Evolutionary conservation across 768 basidiomycete species (phyloP).

Genomic region (Melanogaster broomeanus): DNA sequence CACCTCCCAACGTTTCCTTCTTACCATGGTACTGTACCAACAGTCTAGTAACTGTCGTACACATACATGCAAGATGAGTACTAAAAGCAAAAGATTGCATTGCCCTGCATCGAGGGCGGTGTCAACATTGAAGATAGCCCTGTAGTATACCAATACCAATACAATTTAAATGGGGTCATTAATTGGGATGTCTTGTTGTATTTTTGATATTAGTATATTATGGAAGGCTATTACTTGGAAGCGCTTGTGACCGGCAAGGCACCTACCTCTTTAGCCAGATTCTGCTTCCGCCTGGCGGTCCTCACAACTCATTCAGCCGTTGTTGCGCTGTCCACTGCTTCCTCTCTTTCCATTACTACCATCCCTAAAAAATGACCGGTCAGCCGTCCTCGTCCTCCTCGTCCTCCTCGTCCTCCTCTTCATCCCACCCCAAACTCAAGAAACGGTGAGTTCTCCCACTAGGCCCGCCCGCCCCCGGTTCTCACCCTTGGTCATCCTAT

Average conservation of each 20-base stretch:
- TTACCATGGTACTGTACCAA: too few species aligned
- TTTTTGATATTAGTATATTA: conserved; percentile 5
- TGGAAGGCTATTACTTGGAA: conserved; percentile 22
- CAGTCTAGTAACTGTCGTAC: neutral
- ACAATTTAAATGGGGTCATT: too few species aligned
- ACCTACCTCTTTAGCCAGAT: conserved; percentile 33
- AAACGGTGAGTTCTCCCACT: conserved; percentile 33
- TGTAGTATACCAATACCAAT: neutral
- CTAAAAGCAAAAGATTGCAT: too few species aligned
- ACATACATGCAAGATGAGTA: neutral
- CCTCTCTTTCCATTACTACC: conserved; percentile 41
- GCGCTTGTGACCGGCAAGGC: conserved; percentile 41
- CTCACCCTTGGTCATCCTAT: conserved; percentile 27
- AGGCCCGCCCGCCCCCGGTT: conserved; percentile 1
- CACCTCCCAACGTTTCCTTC: neutral
- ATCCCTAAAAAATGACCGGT: conserved; percentile 31
- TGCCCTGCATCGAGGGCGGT: too few species aligned
- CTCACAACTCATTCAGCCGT: conserved; percentile 39
- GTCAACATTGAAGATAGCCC: neutral
- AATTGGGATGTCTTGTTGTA: conserved; percentile 1
- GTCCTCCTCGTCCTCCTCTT: conserved; percentile 25
- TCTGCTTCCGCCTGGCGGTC: conserved; percentile 35
- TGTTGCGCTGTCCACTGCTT: conserved; percentile 43
- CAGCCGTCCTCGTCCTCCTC: conserved; percentile 26
- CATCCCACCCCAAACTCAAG: conserved; percentile 26